A percentile compares a stretch with the other conserved stretches of the same genome.
phyloP scores from a whole-genome alignment of 108 stramenopile species.

The Conticribra weissflogii region DNA sequence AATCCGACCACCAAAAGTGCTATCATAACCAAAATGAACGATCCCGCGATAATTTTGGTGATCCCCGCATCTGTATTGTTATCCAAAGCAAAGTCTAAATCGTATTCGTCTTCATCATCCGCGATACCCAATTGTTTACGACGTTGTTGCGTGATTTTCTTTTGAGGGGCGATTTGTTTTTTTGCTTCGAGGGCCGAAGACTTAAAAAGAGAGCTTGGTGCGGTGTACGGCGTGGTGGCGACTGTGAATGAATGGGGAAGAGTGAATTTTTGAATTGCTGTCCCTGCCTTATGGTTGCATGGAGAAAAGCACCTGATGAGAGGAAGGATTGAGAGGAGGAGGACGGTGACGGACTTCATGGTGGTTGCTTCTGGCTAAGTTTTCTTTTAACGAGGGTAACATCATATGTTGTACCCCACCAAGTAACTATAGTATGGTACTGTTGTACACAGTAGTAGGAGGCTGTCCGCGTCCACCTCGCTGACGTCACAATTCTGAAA shows the following conservation, averaged over 20 bases:
- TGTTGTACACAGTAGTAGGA: not conserved
- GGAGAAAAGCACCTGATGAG: constrained; percentile 16
- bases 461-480: no score
- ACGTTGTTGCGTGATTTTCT: constrained; percentile 50
- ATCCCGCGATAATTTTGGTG: constrained; percentile 88
- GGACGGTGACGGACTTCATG: constrained; percentile 5
- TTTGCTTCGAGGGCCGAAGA: not conserved
- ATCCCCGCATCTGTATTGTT: constrained; percentile 83
- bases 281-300: no score
- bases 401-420: no score
- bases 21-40: constrained; percentile 73
- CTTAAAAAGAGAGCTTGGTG: not conserved
- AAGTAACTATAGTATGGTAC: not conserved
- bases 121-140: constrained; percentile 75
- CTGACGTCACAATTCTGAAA: no score
- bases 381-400: not conserved
- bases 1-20: constrained; percentile 76
- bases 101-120: constrained; percentile 89
- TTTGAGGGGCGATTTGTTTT: not conserved
- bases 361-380: not conserved
- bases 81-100: constrained; percentile 72
- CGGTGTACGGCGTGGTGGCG: not conserved
- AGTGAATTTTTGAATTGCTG: constrained; percentile 8
- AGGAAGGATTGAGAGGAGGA: constrained; percentile 14
- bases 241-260: not conserved